Base-by-base conservation (phyloP, 352 stramenopile species). In the Plasmopara muralis region DNA sequence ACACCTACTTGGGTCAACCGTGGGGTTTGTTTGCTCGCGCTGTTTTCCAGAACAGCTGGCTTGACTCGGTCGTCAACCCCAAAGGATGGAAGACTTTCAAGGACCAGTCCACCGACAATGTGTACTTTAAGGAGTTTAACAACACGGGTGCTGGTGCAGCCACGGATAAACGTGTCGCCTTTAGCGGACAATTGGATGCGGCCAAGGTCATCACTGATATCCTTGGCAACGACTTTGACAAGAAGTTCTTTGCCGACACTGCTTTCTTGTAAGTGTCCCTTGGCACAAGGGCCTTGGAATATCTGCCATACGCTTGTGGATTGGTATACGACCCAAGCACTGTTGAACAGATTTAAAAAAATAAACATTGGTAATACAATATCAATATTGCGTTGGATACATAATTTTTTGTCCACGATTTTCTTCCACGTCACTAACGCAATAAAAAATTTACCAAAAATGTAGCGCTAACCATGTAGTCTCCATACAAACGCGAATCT, bases 11-110 rank as follows among this genome's bases (percentile, higher is more conserved):
- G 16, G 52, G 52, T 34, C 52, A 43, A 30, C 52, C 52, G 1
- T 59, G 52, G 44, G 28, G 29, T 30, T 16, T 40, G 9, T 55
- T 54, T 35, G 44, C 53, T 15, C 39, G 38, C 10, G 45, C 49
- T n/a, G 53, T 60, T 13, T 54, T 45, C n/a, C 45, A 60, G 18
- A 55, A 60, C 45, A 54, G 53, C 39, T 29, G 49, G 8, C 29
- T 60, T 10, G 43, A 41, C n/a, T 18, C 38, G 7, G 45, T 47
- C 18, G 41, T 60, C 45, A 50, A 60, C 39, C 31, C 20, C 20
- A 25, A 25, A 25, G 20, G 20, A 25, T 25, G 20, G 20, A 25
- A 25, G 20, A 25, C 20, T 25, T 25, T 3, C 20, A 25, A 25
- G 20, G 3, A 25, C 20, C 20, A 25, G 20, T 25, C 20, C 20